Evolutionary conservation across 179 eudicot species (phyloP), one percentile per base, ranked within the genome.

Genomic region (Silene coronaria): DNA sequence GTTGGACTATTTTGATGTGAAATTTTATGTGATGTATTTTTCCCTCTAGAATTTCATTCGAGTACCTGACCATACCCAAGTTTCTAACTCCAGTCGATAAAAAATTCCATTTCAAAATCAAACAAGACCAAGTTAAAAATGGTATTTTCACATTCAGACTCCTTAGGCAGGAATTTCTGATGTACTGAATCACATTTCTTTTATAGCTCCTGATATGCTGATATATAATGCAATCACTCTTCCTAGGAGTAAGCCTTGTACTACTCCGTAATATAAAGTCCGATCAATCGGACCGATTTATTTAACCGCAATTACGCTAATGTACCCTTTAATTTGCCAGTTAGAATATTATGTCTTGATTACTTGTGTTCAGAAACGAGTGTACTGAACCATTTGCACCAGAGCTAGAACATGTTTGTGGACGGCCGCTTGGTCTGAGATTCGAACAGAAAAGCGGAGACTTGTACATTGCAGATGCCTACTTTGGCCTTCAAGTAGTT

Each of bases 331-430:
- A 30, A 34, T 34, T 34, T 34, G 7, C 38, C 38, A 34, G 38
- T 34, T 34, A 34, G 45, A 38, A 38, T 38, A 51, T 51, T 0
- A 16, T 24, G 73, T 23, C 5, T 34, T 70, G 60, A 22, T 51
- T 0, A 45, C 60, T 19, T 36, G 51, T 73, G 55, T 74, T 48
- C 64, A 88, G 97, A 81, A 73, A 86, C 78, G 82, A 86, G 24
- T 91, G 97, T 76, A 67, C 67, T 24, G 80, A 75, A 1, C 82
- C 91, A 34, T 90, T 92, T 81, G 92, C 91, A 76, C 96, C 91
- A 4, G 88, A 91, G 72, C n/a, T 77, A 42, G 87, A 85, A 77
- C 86, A 85, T 71, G 58, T 77, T 16, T 88, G 94, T 74, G 91
- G 91, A 22, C 86, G 89, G 70, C 90, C 91, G 60, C 64, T 89